Base-by-base conservation (phyloP, 2,329 filamentous ascomycete species). In the Colletotrichum ledebouriae region DNA sequence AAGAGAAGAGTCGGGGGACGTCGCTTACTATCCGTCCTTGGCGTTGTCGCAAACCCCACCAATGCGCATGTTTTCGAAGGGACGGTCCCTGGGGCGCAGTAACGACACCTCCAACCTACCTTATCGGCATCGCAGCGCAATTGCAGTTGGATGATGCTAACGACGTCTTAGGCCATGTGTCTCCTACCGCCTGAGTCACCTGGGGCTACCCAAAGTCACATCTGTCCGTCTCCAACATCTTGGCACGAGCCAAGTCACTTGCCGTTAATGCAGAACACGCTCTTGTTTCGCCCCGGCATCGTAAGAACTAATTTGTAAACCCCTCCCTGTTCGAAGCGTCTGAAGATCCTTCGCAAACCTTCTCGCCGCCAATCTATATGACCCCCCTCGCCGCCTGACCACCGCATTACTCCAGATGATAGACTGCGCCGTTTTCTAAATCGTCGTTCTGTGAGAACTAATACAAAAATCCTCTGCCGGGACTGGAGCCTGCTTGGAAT, bases 321-420 rank as follows among this genome's bases (percentile, higher is more conserved):
- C 46, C 44, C 53, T 63, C 67, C 67, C 33, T 62, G 57, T 44
- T 55, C 42, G 33, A 61, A 62, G 68, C 64, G 70, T 71, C 70
- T 70, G 70, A 71, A 64, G 68, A 71, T 70, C 57, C 29, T 60
- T 47, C 70, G 64, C 68, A 71, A 71, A 69, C 68, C 60, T 69
- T 69, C 70, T 71, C 70, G 53, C 42, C 25, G 17, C 13, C 37
- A 62, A 33, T 55, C 47, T 71, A 70, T 71, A 71, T 61, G 37
- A 68, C 50, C 52, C 13, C 13, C 17, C 13, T 42, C 20, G 47
- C n/a, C 58, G 50, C 70, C 59, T 37, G 17, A 34, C 29, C 47
- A n/a, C 4, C 13, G 34, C 4, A 7, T 3, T 6, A 15, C 25
- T 33, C 25, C 50, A 29, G 56, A 53, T 29, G 58, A 46, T 15